A percentile compares a stretch with the other conserved stretches of the same genome.
phyloP scores from a whole-genome alignment of 2,329 filamentous ascomycete genomes.

The Clonostachys chloroleuca region DNA sequence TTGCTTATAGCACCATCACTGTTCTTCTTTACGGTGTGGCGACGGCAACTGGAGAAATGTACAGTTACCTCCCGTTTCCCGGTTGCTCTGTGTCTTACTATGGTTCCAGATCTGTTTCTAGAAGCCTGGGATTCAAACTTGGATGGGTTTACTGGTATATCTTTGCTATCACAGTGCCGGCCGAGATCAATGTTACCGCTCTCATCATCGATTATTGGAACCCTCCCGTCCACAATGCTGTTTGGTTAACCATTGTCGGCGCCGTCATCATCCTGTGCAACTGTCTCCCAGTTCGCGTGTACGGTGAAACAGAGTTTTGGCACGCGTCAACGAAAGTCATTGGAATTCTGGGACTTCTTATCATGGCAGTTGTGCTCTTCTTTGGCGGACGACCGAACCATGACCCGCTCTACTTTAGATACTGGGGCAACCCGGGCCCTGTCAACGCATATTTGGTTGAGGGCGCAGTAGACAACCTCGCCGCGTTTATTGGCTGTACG shows the following conservation, averaged over 20 bases:
- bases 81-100: slow-evolving; percentile 71
- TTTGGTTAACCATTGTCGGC: slow-evolving; percentile 74
- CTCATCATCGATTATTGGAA: slow-evolving; percentile 77
- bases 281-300: slow-evolving; percentile 66
- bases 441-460: slow-evolving; percentile 59
- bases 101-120: slow-evolving; percentile 69
- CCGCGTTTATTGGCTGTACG: slow-evolving; percentile 45
- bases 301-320: slow-evolving; percentile 77
- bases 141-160: slow-evolving; percentile 84
- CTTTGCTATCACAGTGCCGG: slow-evolving; percentile 70
- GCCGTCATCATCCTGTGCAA: slow-evolving; percentile 64
- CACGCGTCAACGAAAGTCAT: slow-evolving; percentile 74
- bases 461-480: slow-evolving; percentile 54
- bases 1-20: slow-evolving; percentile 67
- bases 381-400: slow-evolving; percentile 62
- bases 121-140: slow-evolving; percentile 70
- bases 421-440: slow-evolving; percentile 65
- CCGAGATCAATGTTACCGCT: slow-evolving; percentile 69
- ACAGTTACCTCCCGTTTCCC: slow-evolving; percentile 71
- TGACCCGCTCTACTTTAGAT: slow-evolving; percentile 68
- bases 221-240: slow-evolving; percentile 54
- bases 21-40: slow-evolving; percentile 73
- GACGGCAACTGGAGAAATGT: slow-evolving; percentile 67
- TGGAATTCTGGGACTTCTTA: slow-evolving; percentile 70
- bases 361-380: slow-evolving; percentile 72